Percentiles rank a stretch among this genome's conserved stretches.
phyloP scores from a whole-genome alignment of 352 stramenopile species.

The Phytophthora agathidicida region DNA sequence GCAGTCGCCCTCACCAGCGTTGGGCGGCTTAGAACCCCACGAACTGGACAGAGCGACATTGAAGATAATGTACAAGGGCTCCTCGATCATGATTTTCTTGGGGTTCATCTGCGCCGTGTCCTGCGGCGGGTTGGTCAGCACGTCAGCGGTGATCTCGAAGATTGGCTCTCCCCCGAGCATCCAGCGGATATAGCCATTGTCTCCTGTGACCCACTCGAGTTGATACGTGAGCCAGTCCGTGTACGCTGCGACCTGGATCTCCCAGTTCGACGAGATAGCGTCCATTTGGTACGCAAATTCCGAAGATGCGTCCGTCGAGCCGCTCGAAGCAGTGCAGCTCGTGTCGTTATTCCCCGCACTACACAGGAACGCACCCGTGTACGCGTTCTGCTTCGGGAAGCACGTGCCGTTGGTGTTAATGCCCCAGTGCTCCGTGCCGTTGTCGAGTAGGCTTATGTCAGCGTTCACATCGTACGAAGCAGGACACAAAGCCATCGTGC shows the following conservation, averaged over 20 bases:
- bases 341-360: constrained; percentile 51
- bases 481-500: constrained; percentile 43
- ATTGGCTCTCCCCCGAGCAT: constrained; percentile 86
- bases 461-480: constrained; percentile 59
- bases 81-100: constrained; percentile 91
- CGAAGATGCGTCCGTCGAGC: constrained; percentile 22
- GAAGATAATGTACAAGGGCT: constrained; percentile 94
- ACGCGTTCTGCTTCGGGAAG: constrained; percentile 61
- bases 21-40: constrained; percentile 75
- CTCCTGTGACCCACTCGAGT: constrained; percentile 70
- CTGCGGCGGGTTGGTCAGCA: constrained; percentile 58
- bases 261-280: constrained; percentile 92
- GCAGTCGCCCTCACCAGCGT: constrained; percentile 52
- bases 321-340: constrained; percentile 29
- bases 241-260: constrained; percentile 83
- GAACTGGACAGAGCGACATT: constrained; percentile 93
- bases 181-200: constrained; percentile 67
- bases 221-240: constrained; percentile 79
- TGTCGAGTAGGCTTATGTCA: constrained; percentile 49
- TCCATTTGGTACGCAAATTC: constrained; percentile 90
- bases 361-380: constrained; percentile 65
- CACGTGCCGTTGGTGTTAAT: constrained; percentile 74
- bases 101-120: constrained; percentile 62
- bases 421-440: constrained; percentile 43
- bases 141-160: constrained; percentile 84